Base-by-base conservation (phyloP, 257 asterid genomes). In the Solanum rostratum region DNA sequence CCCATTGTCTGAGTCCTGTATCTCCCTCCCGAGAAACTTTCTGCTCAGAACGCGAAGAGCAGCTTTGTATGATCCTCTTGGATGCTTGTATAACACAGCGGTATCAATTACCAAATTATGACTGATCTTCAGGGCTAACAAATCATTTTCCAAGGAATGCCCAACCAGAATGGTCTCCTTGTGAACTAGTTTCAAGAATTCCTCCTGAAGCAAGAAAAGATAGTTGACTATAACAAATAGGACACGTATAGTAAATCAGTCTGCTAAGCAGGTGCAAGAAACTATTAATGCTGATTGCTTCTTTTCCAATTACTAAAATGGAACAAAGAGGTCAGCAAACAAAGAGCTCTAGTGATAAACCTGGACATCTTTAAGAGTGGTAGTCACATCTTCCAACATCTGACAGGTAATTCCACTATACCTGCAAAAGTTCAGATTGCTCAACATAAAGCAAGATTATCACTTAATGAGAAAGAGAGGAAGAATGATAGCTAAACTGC, bases 141-240 rank as follows among this genome's bases (percentile, higher is more conserved):
- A 90, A 94, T 95, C 98, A 87, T 95, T 97, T 91, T 97, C 99
- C 85, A 97, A 89, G 37, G 99, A 95, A 86, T 97, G 98, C 46
- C 98, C 99, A 84, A 95, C 94, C 30, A 97, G 97, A 88, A 94
- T 84, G 84, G 99, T 97, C 90, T 94, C 99, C 86, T 91, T 93
- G 91, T 88, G 37, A 76, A 97, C 98, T 86, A 95, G 88, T 84
- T 84, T 91, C 81, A 92, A 93, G 91, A 95, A 92, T 81, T 91
- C 93, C 88, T 90, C 96, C 99, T 95, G 94, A 87, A 91, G 80
- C 90, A 29, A 83, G 70, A 88, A 80, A 65, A 55, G 84, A 73
- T 30, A 66, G 85, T 88, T 68, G 53, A 85, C 68, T 57, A 71
- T 62, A 81, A 60, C 84, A 59, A 79, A 33, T 63, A 62, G 78